These are phyloP conservation scores for Penicillium sp. DNA, from an alignment of 2,329 filamentous ascomycete genomes.

Conservation along the genomic window DNA sequence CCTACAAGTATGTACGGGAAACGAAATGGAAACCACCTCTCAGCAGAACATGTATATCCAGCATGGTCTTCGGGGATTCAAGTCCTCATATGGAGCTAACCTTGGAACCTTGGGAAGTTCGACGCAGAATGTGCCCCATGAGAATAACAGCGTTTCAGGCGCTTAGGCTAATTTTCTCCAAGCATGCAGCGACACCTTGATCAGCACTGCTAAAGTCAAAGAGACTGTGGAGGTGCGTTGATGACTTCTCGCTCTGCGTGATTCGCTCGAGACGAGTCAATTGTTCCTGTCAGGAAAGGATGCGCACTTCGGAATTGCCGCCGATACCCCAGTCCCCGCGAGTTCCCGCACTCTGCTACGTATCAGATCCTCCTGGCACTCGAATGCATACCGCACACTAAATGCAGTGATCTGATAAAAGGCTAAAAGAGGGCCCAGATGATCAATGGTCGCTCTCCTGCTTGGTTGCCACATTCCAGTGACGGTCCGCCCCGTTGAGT, in stretches of 20 bases:
- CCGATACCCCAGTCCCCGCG: neutral
- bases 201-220: neutral
- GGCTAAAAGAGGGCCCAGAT: neutral
- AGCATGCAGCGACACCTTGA: neutral
- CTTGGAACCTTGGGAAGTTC: too few relatives aligned
- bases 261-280: conserved; percentile 1
- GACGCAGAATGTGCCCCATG: neutral
- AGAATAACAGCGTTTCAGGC: neutral
- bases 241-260: neutral
- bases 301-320: conserved; percentile 7
- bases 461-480: conserved; percentile 3
- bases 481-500: conserved; percentile 5
- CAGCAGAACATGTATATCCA: neutral
- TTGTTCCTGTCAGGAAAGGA: conserved; percentile 6
- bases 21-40: neutral
- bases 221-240: neutral
- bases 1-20: neutral
- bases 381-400: neutral
- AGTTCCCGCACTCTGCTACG: neutral
- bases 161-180: neutral
- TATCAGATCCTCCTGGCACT: conserved; percentile 3
- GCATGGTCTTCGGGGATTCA: neutral
- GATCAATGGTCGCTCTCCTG: neutral
- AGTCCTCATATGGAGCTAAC: neutral
- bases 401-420: conserved; percentile 1